These are phyloP conservation scores for Phytophthora palmivora DNA, from an alignment of 352 stramenopile genomes.

Conservation along the genomic window DNA sequence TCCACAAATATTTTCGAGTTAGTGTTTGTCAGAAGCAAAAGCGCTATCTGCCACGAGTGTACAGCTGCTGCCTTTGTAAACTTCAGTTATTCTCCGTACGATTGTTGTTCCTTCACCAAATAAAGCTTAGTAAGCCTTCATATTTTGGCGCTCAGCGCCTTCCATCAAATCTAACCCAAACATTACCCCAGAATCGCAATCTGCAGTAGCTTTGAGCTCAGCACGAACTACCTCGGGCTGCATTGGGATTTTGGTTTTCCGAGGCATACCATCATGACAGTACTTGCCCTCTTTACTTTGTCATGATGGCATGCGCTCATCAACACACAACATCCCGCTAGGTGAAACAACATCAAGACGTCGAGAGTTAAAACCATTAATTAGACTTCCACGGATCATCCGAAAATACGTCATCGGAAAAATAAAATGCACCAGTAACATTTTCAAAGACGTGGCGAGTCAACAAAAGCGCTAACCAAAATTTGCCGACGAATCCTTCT, in stretches of 20 bases:
- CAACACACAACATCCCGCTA: conserved; percentile 10
- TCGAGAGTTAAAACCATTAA: conserved; percentile 1
- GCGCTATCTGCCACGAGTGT: conserved; percentile 12
- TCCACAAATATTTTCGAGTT: background rate
- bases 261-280: conserved; percentile 11
- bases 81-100: conserved; percentile 1
- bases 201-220: conserved; percentile 5
- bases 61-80: conserved; percentile 1
- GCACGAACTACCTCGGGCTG: conserved; percentile 9
- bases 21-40: conserved; percentile 1
- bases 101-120: conserved; percentile 6
- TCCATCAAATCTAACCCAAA: conserved; percentile 3
- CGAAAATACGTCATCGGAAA: background rate
- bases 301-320: conserved; percentile 11
- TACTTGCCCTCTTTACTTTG: conserved; percentile 8
- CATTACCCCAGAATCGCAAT: conserved; percentile 8
- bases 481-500: conserved; percentile 3
- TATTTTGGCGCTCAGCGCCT: background rate
- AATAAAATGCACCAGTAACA: background rate
- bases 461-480: conserved; percentile 7
- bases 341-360: conserved; percentile 3
- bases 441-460: conserved; percentile 4
- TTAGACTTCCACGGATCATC: conserved; percentile 13
- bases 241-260: conserved; percentile 9
- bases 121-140: background rate